Evolutionary conservation across 345 rosid species (phyloP), one percentile per base, ranked within the genome.

Genomic region (Sonneratia caseolaris): DNA sequence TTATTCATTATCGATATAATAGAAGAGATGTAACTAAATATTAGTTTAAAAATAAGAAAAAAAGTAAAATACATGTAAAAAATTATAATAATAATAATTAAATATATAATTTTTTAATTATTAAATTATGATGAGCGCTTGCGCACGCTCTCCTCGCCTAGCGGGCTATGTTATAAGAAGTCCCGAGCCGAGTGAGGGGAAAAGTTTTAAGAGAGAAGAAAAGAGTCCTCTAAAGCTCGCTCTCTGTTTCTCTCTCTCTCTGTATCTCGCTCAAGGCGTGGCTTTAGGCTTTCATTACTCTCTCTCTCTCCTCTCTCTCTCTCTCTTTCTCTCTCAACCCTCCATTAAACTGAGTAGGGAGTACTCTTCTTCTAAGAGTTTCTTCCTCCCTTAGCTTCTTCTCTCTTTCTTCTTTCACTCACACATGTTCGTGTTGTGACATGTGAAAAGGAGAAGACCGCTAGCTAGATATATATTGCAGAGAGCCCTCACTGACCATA

Each of bases 231-330:
- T 14, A 48, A 7, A 45, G 49, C 49, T 57, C 22, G 24, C 45
- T 3, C 32, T 27, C 32, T n/a, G n/a, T n/a, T n/a, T 27, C 32
- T 47, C 57, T 8, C 37, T 27, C 38, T 13, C 3, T 70, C 56
- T 7, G 37, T 10, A 2, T 35, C 24, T 45, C 74, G 45, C 74
- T 65, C 65, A 42, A 49, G 68, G 69, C 74, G 68, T 71, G 68
- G 73, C 68, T 71, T 71, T 65, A n/a, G 48, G 67, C 73, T 71
- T 47, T 71, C 68, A 42, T 71, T 61, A 59, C 73, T 71, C 74
- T 27, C 18, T 61, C 42, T 27, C 32, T 27, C 32, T 27, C 32
- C 32, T 72, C 69, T 36, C 67, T 71, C 55, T n/a, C n/a, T 27
- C 32, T 27, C 32, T 27, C 32, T 27, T 1, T 27, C 32, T 72